Percentiles rank a stretch among this genome's conserved stretches.
Evolutionary conservation across 179 eudicot genomes (phyloP).

Genomic region (Corrigiola litoralis): DNA sequence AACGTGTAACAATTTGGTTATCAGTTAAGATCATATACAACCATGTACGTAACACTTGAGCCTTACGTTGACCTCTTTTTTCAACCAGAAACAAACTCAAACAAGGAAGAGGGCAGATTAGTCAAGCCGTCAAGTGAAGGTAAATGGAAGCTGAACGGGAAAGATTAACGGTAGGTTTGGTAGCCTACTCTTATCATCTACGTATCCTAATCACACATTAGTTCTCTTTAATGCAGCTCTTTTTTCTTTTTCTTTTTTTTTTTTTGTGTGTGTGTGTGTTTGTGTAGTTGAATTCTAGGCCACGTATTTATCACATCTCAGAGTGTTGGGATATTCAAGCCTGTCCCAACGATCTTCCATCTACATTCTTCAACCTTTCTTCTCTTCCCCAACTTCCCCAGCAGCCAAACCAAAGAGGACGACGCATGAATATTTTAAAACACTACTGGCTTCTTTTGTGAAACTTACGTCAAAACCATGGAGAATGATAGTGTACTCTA

Average conservation of each 20-base stretch:
- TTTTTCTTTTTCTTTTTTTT: no score
- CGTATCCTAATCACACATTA: not conserved
- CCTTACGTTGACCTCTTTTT: no score
- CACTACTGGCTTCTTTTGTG: no score
- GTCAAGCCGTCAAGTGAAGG: not conserved
- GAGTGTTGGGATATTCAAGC: constrained; percentile 15
- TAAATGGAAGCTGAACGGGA: constrained; percentile 32
- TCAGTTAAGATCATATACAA: no score
- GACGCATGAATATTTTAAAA: not conserved
- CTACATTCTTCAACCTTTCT: not conserved
- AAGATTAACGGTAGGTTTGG: constrained; percentile 23
- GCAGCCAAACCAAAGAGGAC: not conserved
- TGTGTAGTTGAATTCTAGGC: not conserved
- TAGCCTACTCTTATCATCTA: not conserved
- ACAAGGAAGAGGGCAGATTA: constrained; percentile 9
- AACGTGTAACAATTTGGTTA: no score
- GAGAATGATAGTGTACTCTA: no score
- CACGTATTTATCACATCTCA: not conserved
- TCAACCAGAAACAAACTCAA: constrained; percentile 1
- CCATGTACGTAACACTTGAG: no score
- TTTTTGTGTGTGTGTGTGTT: no score
- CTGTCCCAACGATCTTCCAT: constrained; percentile 18
- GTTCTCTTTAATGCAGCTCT: no score
- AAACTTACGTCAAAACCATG: no score
- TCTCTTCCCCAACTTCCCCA: constrained; percentile 3